Conservation (phyloP, 495 filamentous ascomycete species). For the Penicillium coffeae region DNA sequence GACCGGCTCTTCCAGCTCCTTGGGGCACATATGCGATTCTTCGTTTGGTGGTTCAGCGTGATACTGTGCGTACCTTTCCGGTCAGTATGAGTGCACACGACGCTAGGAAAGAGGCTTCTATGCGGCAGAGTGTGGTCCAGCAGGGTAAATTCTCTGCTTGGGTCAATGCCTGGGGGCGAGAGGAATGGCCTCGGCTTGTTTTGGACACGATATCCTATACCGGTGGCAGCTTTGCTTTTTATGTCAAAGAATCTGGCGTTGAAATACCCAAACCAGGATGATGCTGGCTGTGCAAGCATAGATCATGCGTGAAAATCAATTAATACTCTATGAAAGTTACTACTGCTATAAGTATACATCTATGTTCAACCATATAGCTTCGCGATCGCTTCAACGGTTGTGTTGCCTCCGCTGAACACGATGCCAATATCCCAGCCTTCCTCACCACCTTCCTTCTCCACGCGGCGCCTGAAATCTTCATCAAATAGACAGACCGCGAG, state of each 20-base stretch:
- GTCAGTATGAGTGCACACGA: conserved; percentile 52
- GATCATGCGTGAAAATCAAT: neutral
- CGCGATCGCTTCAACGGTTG: conserved; percentile 69
- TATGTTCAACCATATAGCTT: conserved; percentile 31
- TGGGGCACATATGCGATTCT: conserved; percentile 48
- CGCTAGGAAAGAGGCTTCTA: conserved; percentile 47
- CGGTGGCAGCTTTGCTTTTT: conserved; percentile 32
- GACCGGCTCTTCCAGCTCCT: conserved; percentile 39
- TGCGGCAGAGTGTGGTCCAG: conserved; percentile 37
- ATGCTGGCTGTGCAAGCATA: neutral
- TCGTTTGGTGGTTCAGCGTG: conserved; percentile 44
- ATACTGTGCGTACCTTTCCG: conserved; percentile 49
- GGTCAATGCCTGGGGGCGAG: conserved; percentile 44
- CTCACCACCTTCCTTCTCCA: conserved; percentile 65
- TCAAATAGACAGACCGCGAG: conserved; percentile 80
- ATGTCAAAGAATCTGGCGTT: conserved; percentile 17
- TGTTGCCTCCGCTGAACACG: conserved; percentile 89
- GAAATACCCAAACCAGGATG: conserved; percentile 11
- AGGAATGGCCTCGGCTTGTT: conserved; percentile 40
- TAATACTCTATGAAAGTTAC: too few species aligned
- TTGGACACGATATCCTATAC: conserved; percentile 27
- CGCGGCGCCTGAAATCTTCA: conserved; percentile 71
- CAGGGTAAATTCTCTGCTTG: conserved; percentile 40
- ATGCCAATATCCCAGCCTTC: conserved; percentile 84
- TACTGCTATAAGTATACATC: neutral